Base-by-base conservation (phyloP, 768 basidiomycete genomes). In the Coprinopsis strossmayeri region DNA sequence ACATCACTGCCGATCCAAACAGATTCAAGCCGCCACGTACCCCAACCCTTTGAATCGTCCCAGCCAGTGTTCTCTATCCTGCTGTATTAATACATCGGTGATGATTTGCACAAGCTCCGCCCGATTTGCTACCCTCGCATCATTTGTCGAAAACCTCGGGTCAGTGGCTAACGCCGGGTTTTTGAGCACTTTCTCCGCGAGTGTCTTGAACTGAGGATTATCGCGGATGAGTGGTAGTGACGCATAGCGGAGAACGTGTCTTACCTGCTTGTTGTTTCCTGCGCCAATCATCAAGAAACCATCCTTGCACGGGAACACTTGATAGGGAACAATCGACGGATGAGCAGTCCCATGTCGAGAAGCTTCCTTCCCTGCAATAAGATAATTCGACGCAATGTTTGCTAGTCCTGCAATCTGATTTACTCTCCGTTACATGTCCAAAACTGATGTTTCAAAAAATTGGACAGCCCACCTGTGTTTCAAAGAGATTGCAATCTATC, bases 241-340 rank as follows among this genome's bases (percentile, higher is more conserved):
- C n/a, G n/a, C n/a, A n/a, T n/a, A 44, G 42, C 23, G 15, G 30
- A 32, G 30, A 15, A 7, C 9, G 12, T 44, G 37, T 53, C 57
- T 42, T 56, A 85, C 88, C 76, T 91, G 90, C 55, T 79, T 84
- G 60, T 95, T 80, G 62, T 92, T 95, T 3, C 90, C 93, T 5
- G 89, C 91, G 38, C 91, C 92, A 54, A 96, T 83, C 94, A 96
- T 95, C 51, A 96, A 65, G 61, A 82, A 93, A 25, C 91, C 89
- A 57, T 91, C 82, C 59, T 80, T 77, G 61, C 92, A 95, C 0
- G 85, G 78, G 62, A 95, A 93, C 2, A 83, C 89, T 63, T 93
- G 89, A 67, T 94, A 95, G 2, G 92, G 91, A 5, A 93, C 94
- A 57, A 97, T 85, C 15, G 90, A 92, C 12, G 94, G 89, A 63